These are phyloP conservation scores for Helianthus annuus DNA, from an alignment of 129 eudicot species.

Conservation along the genomic window DNA sequence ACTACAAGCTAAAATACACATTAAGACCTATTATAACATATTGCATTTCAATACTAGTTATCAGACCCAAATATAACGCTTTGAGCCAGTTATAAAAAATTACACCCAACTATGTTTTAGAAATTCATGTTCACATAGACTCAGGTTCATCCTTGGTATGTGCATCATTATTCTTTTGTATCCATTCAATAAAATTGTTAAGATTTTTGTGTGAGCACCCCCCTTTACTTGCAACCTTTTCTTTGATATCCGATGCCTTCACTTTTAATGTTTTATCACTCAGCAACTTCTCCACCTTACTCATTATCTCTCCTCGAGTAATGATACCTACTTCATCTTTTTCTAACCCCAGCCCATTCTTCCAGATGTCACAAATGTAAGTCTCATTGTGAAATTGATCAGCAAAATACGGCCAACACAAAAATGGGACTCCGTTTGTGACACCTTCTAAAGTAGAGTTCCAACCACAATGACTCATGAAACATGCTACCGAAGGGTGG, in stretches of 20 bases:
- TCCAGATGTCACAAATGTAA: slow-evolving; percentile 59
- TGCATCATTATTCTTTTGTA: slow-evolving; percentile 18
- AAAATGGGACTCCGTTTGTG: slow-evolving; percentile 55
- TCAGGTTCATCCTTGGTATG: not conserved
- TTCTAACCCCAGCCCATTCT: slow-evolving; percentile 42
- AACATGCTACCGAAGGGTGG: slow-evolving; percentile 64
- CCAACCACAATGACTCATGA: slow-evolving; percentile 66
- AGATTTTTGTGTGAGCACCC: slow-evolving; percentile 44
- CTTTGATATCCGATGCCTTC: slow-evolving; percentile 39
- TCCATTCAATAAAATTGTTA: slow-evolving; percentile 41
- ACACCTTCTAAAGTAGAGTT: slow-evolving; percentile 61
- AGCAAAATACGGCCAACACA: slow-evolving; percentile 70
- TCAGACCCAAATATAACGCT: too few species aligned
- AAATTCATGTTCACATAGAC: slow-evolving; percentile 1
- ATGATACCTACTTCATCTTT: slow-evolving; percentile 48
- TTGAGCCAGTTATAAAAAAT: too few species aligned
- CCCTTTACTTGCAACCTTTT: slow-evolving; percentile 15
- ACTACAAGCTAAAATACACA: too few species aligned
- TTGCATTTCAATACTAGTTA: too few species aligned
- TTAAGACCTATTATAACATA: too few species aligned
- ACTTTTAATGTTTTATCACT: slow-evolving; percentile 20
- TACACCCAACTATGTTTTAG: not conserved
- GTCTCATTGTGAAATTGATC: slow-evolving; percentile 52
- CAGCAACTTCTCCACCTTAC: slow-evolving; percentile 42
- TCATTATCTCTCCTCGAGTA: slow-evolving; percentile 40